Percentiles rank a stretch among this genome's conserved stretches.
Evolutionary conservation across 2,329 filamentous ascomycete genomes (phyloP).

Genomic region (Pseudogymnoascus pannorum): DNA sequence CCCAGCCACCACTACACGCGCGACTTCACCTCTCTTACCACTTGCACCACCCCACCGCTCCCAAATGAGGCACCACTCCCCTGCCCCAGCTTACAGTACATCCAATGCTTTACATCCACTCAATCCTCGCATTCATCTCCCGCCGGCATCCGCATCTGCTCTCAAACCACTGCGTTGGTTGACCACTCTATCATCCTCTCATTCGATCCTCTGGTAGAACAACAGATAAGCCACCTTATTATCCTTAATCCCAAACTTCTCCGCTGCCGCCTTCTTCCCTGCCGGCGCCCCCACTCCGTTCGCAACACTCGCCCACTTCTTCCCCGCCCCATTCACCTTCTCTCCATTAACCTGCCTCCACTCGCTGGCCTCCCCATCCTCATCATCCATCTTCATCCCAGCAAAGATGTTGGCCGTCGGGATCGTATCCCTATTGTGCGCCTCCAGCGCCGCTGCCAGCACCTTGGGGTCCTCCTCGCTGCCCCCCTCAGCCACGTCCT

Average conservation of each 20-base stretch:
- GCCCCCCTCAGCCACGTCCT: slow-evolving; percentile 83
- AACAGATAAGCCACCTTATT: slow-evolving; percentile 96
- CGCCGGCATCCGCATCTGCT: neutral
- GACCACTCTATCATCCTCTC: neutral
- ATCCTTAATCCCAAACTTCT: slow-evolving; percentile 60
- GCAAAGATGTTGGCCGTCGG: slow-evolving; percentile 67
- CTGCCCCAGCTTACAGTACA: neutral
- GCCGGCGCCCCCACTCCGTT: slow-evolving; percentile 54
- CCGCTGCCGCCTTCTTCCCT: slow-evolving; percentile 48
- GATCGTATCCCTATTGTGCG: slow-evolving; percentile 50
- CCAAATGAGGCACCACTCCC: neutral
- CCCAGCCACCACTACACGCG: neutral
- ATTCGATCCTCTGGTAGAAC: slow-evolving; percentile 66
- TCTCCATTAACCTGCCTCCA: slow-evolving; percentile 83
- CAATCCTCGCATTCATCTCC: neutral
- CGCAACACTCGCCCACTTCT: slow-evolving; percentile 65
- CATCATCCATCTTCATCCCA: slow-evolving; percentile 50
- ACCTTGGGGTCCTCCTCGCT: slow-evolving; percentile 70
- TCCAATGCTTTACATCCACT: neutral
- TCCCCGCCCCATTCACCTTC: slow-evolving; percentile 37
- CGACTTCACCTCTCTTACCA: neutral
- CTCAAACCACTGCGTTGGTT: neutral
- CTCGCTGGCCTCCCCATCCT: slow-evolving; percentile 60
- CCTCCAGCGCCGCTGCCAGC: slow-evolving; percentile 58
- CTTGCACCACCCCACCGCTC: neutral